Conservation (phyloP, 202 grass and related monocot species). For the Panicum hallii region DNA sequence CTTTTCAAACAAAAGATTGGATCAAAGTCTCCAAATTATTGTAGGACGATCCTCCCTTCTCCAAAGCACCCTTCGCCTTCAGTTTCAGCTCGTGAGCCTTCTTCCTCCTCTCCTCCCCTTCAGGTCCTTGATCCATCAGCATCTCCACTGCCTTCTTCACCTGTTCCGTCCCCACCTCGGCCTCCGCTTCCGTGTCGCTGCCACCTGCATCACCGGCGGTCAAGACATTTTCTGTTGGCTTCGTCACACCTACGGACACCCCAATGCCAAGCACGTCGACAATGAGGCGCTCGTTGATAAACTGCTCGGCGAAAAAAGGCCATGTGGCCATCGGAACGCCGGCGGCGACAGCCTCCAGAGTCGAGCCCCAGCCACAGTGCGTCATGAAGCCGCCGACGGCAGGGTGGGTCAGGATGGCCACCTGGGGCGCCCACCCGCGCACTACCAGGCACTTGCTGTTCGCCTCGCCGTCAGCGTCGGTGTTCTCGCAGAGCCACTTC, state of each 20-base stretch:
- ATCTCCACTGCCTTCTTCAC: conserved; percentile 44
- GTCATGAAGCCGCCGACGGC: conserved; percentile 75
- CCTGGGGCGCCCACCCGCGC: conserved; percentile 65
- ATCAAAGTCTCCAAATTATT: conserved; percentile 58
- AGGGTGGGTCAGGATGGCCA: conserved; percentile 64
- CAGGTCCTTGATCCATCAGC: conserved; percentile 46
- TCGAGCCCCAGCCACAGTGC: conserved; percentile 83
- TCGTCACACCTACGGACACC: conserved; percentile 48
- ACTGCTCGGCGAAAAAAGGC: conserved; percentile 70
- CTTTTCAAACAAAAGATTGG: conserved; percentile 19
- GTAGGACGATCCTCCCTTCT: conserved; percentile 71
- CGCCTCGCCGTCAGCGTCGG: conserved; percentile 19
- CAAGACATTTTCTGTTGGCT: conserved; percentile 19
- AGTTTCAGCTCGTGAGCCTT: conserved; percentile 51
- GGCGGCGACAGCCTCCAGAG: conserved; percentile 58
- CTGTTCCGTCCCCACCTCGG: conserved; percentile 48
- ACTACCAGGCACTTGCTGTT: conserved; percentile 55
- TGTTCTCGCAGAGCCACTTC: conserved; percentile 59
- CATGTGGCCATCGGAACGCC: conserved; percentile 62
- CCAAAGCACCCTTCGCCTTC: conserved; percentile 52
- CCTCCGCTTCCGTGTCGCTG: neutral
- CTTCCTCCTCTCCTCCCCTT: conserved; percentile 49
- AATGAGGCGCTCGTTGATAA: conserved; percentile 57
- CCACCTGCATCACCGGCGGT: neutral
- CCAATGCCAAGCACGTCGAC: conserved; percentile 56